phyloP scores from a whole-genome alignment of 2,329 filamentous ascomycete genomes.

The Spiromastix sp. region DNA sequence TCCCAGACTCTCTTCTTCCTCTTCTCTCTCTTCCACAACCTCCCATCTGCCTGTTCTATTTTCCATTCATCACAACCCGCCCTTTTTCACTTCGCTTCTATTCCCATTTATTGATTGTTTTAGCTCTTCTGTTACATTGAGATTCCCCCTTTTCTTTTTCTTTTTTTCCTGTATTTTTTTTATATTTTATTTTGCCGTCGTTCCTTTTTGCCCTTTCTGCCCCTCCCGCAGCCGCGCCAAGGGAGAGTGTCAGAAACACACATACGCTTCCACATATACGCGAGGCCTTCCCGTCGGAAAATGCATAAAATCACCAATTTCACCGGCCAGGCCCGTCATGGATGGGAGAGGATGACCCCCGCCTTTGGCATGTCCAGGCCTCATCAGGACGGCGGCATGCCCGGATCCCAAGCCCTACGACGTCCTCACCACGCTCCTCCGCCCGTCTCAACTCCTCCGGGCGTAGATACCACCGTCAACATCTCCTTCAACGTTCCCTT shows the following conservation, averaged over 20 bases:
- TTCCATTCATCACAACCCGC: neutral
- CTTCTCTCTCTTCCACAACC: constrained; percentile 2
- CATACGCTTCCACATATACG: too few species aligned
- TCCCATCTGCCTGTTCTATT: neutral
- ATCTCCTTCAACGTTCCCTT: constrained; percentile 97
- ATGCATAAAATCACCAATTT: constrained; percentile 63
- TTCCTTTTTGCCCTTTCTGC: constrained; percentile 15
- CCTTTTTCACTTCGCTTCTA: neutral
- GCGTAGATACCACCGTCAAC: constrained; percentile 69
- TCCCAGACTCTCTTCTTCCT: constrained; percentile 2
- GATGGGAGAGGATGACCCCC: constrained; percentile 58
- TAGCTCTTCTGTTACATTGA: constrained; percentile 15
- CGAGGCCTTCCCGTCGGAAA: constrained; percentile 22
- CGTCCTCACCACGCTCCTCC: constrained; percentile 40
- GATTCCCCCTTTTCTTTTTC: constrained; percentile 9
- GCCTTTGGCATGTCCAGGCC: constrained; percentile 54
- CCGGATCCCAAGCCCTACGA: constrained; percentile 43
- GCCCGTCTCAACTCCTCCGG: constrained; percentile 52
- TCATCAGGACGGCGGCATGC: constrained; percentile 47
- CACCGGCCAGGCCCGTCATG: constrained; percentile 55
- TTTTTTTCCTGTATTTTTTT: constrained; percentile 8
- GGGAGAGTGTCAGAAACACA: too few species aligned
- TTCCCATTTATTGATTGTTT: too few species aligned
- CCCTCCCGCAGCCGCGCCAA: constrained; percentile 20
- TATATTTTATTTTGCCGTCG: constrained; percentile 8